These are phyloP conservation scores for Noccaea caerulescens DNA, from an alignment of 345 rosid genomes.

Conservation along the genomic window DNA sequence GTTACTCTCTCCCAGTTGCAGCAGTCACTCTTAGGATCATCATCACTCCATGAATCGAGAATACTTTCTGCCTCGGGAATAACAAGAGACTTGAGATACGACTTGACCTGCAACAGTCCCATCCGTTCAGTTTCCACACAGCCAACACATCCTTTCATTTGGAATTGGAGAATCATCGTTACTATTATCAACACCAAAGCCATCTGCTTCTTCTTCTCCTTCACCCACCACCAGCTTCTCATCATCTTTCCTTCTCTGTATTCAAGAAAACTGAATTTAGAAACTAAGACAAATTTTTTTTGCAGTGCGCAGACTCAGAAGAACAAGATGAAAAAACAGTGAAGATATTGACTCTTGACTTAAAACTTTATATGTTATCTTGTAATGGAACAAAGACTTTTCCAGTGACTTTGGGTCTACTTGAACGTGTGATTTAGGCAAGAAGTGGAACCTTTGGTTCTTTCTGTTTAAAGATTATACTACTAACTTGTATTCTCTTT, in stretches of 20 bases:
- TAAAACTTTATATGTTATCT: no score
- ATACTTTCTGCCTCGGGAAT: background rate
- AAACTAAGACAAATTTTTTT: no score
- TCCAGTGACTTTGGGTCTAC: no score
- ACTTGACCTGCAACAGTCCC: conserved; percentile 16
- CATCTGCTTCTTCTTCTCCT: background rate
- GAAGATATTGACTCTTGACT: no score
- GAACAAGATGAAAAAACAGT: no score
- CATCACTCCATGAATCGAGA: conserved; percentile 9
- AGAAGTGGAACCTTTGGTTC: background rate
- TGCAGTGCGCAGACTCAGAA: no score
- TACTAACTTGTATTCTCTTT: no score
- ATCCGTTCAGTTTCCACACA: conserved; percentile 24
- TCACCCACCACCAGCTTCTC: conserved; percentile 1
- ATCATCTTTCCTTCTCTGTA: no score
- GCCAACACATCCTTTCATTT: background rate
- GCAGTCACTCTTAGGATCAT: conserved; percentile 9
- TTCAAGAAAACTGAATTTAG: no score
- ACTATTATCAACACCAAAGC: background rate
- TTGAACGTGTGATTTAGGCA: background rate
- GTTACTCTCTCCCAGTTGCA: conserved; percentile 24
- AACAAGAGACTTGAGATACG: background rate
- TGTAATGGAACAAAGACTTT: no score
- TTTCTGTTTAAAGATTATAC: no score
- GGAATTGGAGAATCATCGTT: background rate